These are phyloP conservation scores for Hymenoscyphus infarciens DNA, from an alignment of 2,329 filamentous ascomycete species.

Conservation along the genomic window DNA sequence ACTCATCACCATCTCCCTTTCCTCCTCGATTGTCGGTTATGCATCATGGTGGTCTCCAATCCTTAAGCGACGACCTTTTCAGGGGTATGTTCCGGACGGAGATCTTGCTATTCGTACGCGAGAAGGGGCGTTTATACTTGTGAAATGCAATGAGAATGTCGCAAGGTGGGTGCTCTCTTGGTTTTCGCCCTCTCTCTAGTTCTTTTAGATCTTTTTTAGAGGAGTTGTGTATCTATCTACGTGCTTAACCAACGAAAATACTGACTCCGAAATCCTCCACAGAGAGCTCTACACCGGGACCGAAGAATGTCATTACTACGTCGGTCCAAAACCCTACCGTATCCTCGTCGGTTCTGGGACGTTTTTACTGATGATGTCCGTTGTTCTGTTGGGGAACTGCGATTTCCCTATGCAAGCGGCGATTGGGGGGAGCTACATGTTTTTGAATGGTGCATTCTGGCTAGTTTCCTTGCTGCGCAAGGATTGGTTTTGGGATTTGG, in stretches of 20 bases:
- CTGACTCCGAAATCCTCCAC: too few species aligned
- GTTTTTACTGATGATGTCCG: slow-evolving; percentile 56
- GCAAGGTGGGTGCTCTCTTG: too few species aligned
- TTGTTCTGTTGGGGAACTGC: slow-evolving; percentile 60
- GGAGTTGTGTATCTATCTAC: too few species aligned
- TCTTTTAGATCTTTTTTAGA: too few species aligned
- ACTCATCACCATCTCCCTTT: slow-evolving; percentile 48
- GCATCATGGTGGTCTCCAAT: slow-evolving; percentile 56
- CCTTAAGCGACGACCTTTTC: slow-evolving; percentile 49
- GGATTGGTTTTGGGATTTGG: slow-evolving; percentile 54
- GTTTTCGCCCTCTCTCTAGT: too few species aligned
- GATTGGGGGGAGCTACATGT: slow-evolving; percentile 54
- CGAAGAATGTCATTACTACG: slow-evolving; percentile 55
- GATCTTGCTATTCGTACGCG: slow-evolving; percentile 61
- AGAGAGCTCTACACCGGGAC: slow-evolving; percentile 61
- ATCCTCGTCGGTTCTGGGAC: slow-evolving; percentile 55
- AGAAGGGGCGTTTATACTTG: slow-evolving; percentile 55
- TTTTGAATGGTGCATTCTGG: slow-evolving; percentile 60
- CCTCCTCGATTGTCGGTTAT: slow-evolving; percentile 52
- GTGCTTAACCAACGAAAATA: too few species aligned
- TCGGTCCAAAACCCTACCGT: slow-evolving; percentile 45
- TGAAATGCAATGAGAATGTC: slow-evolving; percentile 56
- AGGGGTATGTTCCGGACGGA: slow-evolving; percentile 45
- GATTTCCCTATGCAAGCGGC: slow-evolving; percentile 58
- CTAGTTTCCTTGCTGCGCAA: slow-evolving; percentile 36